These are phyloP conservation scores for Coemansia sp. DNA, from an alignment of 192 early-diverging fungal genomes.

Conservation along the genomic window DNA sequence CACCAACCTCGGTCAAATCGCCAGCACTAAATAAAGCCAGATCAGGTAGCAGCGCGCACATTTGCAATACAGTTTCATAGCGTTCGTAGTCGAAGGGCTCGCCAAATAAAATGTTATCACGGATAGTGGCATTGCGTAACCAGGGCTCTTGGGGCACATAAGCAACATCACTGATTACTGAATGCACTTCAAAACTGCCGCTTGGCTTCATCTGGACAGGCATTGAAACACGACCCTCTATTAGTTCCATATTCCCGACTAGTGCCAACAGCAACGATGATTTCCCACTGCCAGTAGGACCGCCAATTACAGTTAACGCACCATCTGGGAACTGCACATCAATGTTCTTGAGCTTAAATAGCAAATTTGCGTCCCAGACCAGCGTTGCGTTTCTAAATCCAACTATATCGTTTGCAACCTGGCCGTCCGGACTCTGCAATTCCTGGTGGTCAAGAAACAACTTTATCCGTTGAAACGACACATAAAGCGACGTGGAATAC, in stretches of 20 bases:
- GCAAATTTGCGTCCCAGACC: constrained; percentile 11
- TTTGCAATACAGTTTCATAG: constrained; percentile 71
- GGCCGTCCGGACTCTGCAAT: constrained; percentile 49
- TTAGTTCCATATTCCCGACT: constrained; percentile 72
- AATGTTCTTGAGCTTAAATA: constrained; percentile 58
- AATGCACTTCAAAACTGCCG: not conserved
- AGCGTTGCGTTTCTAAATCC: constrained; percentile 49
- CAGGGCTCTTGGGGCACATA: constrained; percentile 80
- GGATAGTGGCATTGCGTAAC: constrained; percentile 69
- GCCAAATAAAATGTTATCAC: constrained; percentile 86
- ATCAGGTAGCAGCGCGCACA: constrained; percentile 79
- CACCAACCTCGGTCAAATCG: constrained; percentile 87
- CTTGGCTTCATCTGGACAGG: constrained; percentile 9
- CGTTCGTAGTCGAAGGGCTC: constrained; percentile 61
- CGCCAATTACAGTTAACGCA: constrained; percentile 72
- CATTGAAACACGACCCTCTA: constrained; percentile 14
- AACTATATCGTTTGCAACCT: constrained; percentile 19
- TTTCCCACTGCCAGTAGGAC: constrained; percentile 86
- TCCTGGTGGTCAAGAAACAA: constrained; percentile 71
- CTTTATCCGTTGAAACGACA: constrained; percentile 66
- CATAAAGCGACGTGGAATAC: constrained; percentile 55
- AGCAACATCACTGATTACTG: constrained; percentile 56
- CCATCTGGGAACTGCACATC: constrained; percentile 63
- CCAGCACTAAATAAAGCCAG: constrained; percentile 75
- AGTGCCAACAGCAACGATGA: constrained; percentile 74